Conservation (phyloP, 495 filamentous ascomycete species). For the Penicillium mononematosum region DNA sequence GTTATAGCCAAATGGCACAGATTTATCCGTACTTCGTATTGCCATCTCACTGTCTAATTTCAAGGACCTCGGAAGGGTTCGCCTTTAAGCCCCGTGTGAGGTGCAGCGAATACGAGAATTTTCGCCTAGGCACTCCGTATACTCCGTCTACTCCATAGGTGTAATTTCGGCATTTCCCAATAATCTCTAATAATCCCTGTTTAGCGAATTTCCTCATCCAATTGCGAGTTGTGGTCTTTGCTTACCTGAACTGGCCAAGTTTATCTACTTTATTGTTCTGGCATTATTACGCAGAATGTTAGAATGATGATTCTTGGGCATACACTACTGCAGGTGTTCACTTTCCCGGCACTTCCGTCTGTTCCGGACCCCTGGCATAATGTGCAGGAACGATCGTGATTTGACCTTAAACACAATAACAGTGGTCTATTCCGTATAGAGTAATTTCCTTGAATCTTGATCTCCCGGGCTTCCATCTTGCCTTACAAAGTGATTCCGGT, state of each 20-base stretch:
- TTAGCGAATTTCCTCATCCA: too few species aligned
- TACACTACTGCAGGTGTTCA: conserved; percentile 7
- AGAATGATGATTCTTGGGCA: conserved; percentile 5
- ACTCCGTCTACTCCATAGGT: neutral
- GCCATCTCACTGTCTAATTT: neutral
- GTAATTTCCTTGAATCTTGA: neutral
- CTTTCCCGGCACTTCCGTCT: conserved; percentile 2
- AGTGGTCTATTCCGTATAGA: too few species aligned
- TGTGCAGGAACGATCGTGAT: conserved; percentile 3
- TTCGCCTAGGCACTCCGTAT: neutral
- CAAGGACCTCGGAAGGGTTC: neutral
- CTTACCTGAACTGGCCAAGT: too few species aligned
- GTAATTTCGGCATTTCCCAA: neutral
- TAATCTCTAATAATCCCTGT: too few species aligned
- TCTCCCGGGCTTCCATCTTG: neutral
- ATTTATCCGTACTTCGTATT: neutral
- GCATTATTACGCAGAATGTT: neutral
- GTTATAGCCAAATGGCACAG: neutral
- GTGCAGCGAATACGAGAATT: conserved; percentile 8
- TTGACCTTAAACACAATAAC: neutral
- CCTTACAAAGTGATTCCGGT: neutral
- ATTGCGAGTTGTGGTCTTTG: too few species aligned
- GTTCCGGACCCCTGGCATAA: conserved; percentile 12
- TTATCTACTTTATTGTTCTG: too few species aligned
- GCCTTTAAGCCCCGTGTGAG: conserved; percentile 1